Conservation (phyloP, 306 rosid species). For the Sechiopsis laciniata region DNA sequence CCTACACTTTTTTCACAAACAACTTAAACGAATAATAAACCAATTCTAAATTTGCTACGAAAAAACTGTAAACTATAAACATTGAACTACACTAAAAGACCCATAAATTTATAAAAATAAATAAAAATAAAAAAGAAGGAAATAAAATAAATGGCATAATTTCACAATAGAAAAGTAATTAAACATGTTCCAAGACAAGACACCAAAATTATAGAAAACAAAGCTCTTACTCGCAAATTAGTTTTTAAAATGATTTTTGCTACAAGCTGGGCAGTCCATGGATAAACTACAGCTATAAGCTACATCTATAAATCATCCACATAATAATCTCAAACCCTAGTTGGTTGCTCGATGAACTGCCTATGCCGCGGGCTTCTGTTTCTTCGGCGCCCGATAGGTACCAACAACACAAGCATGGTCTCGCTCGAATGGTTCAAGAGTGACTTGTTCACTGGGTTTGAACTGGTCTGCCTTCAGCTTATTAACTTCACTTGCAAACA, state of each 20-base stretch:
- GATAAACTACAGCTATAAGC: background rate
- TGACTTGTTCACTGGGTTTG: slow-evolving; percentile 78
- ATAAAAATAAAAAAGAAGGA: no score
- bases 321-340: background rate
- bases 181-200: no score
- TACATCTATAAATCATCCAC: background rate
- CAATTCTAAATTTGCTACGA: no score
- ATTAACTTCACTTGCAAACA: slow-evolving; percentile 68
- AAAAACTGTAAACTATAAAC: no score
- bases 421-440: slow-evolving; percentile 86
- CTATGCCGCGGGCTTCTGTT: slow-evolving; percentile 37
- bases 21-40: no score
- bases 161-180: no score
- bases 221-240: background rate
- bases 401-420: slow-evolving; percentile 97
- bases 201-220: background rate
- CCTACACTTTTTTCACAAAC: no score
- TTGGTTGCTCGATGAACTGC: background rate
- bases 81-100: no score
- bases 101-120: no score
- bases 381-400: slow-evolving; percentile 60
- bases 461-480: slow-evolving; percentile 81
- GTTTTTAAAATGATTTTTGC: background rate
- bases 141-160: no score
- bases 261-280: background rate